phyloP scores from a whole-genome alignment of 2,329 filamentous ascomycete species.

The Aspergillus sp. region DNA sequence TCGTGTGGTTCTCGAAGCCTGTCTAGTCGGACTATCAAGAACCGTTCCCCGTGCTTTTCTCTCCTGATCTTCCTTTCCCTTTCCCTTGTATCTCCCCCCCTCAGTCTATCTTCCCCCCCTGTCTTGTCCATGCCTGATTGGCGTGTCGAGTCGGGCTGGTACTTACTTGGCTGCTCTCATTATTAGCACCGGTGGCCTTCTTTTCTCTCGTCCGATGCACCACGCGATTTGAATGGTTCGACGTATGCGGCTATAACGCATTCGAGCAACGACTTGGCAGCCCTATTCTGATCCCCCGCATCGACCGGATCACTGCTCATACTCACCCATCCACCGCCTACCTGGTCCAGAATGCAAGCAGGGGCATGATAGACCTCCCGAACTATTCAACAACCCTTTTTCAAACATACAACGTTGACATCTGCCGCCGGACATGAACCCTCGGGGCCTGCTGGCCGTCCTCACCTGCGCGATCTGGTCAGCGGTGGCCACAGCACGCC shows the following conservation, averaged over 20 bases:
- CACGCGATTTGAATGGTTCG: background rate
- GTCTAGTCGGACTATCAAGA: background rate
- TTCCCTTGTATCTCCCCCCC: background rate
- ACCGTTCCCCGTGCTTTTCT: slow-evolving; percentile 1
- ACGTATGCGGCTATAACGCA: background rate
- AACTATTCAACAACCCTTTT: background rate
- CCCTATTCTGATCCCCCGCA: background rate
- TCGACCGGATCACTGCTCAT: background rate
- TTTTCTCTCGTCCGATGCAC: background rate
- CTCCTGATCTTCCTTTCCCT: background rate
- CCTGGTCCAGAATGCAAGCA: slow-evolving; percentile 20
- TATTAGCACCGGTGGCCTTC: background rate
- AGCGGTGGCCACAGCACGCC: slow-evolving; percentile 19
- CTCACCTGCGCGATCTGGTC: slow-evolving; percentile 23
- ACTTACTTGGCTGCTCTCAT: background rate
- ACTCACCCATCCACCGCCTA: background rate
- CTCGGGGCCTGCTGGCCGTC: slow-evolving; percentile 20
- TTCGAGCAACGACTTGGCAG: background rate
- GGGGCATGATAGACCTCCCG: slow-evolving; percentile 11
- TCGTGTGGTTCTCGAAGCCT: background rate
- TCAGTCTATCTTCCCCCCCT: background rate
- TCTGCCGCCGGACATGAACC: slow-evolving; percentile 23
- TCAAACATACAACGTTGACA: background rate
- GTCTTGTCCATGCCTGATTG: slow-evolving; percentile 1
- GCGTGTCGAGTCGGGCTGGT: background rate